phyloP scores from a whole-genome alignment of 306 rosid genomes.

The Trifolium pratense region DNA sequence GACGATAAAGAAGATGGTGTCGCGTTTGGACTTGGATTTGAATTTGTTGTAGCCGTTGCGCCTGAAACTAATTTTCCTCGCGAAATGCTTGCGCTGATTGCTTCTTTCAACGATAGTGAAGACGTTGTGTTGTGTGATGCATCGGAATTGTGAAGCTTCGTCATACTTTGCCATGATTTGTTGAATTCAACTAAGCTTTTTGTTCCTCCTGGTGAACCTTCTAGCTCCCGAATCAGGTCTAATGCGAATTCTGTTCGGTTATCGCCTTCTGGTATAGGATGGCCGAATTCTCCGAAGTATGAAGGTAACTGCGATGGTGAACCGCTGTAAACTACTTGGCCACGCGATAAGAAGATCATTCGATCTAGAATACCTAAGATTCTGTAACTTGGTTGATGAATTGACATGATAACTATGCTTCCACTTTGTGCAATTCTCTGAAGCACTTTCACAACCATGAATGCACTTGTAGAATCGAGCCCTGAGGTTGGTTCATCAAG shows the following conservation, averaged over 20 bases:
- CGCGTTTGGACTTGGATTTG: conserved; percentile 37
- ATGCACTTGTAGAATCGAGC: conserved; percentile 92
- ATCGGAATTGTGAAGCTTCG: conserved; percentile 35
- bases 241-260: conserved; percentile 92
- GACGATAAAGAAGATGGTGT: conserved; percentile 41
- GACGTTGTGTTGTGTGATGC: conserved; percentile 4
- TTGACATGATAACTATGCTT: conserved; percentile 91
- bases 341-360: conserved; percentile 76
- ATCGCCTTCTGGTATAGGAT: conserved; percentile 84
- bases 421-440: conserved; percentile 96
- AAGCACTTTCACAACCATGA: conserved; percentile 91
- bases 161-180: conserved; percentile 81
- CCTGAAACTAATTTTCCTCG: conserved; percentile 88
- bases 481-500: conserved; percentile 97
- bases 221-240: conserved; percentile 88
- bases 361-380: conserved; percentile 81
- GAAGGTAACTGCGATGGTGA: conserved; percentile 63
- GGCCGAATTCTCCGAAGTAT: conserved; percentile 80
- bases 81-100: conserved; percentile 86
- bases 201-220: conserved; percentile 81
- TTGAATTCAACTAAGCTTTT: conserved; percentile 79
- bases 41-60: conserved; percentile 50
- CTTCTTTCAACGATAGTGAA: conserved; percentile 70
- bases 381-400: conserved; percentile 92
- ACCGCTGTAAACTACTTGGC: conserved; percentile 89